Evolutionary conservation across 192 early-diverging fungal genomes (phyloP), one percentile per base, ranked within the genome.

Genomic region (Lunasporangiospora selenospora): DNA sequence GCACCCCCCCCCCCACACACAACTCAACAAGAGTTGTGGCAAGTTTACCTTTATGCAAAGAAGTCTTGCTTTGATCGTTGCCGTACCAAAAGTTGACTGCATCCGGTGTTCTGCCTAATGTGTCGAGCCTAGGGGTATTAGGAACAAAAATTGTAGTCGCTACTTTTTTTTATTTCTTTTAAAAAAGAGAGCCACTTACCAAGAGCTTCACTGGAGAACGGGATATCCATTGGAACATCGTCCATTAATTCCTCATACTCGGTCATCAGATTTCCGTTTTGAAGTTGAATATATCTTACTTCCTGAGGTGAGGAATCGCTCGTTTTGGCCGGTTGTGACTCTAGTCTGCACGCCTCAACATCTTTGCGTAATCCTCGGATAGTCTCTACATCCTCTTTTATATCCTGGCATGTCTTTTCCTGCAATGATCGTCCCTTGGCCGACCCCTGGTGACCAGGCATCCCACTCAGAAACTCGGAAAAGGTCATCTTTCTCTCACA

Each of bases 81-180:
- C 81, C 81, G 51, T 78, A 83, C 81, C 81, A 83, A 48, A 83
- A 83, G 51, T 83, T 83, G 41, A 83, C 67, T 9, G 81, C 81
- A 31, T 83, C 81, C 0, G 81, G 81, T 10, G 44, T 18, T 32
- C 53, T 56, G 3, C 62, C 62, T 64, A 48, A 48, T 9, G 9
- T 18, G 23, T 23, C 9, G 23, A 12, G 10, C 23, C 10, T 10
- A 23, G 23, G 11, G 11, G 46, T n/a, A 23, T 19, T 32, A 12
- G 6, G 6, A 21, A 4, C n/a, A 1, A 15, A 32, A 0, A 42
- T 46, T 46, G 26, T 37, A 30, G 21, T 15, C 16, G n/a, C 0
- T 3, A 36, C 2, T 34, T 46, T n/a, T 33, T 33, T 1, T 37
- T 53, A 1, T 15, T 33, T 33, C 24, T 18, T 21, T 34, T 9